phyloP scores from a whole-genome alignment of 306 rosid species.

The Delonix regia region DNA sequence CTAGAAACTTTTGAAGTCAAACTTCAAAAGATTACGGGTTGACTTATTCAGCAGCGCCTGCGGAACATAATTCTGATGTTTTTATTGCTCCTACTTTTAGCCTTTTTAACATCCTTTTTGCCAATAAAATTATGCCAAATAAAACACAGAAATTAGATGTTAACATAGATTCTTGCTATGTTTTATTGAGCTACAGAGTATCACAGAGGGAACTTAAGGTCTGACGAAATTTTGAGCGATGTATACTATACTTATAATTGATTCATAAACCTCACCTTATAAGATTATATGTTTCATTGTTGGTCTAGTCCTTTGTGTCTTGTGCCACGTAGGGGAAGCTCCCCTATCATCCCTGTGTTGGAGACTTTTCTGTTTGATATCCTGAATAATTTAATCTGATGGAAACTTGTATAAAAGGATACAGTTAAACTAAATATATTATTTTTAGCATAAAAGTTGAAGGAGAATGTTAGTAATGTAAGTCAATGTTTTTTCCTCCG shows the following conservation, averaged over 20 bases:
- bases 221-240: constrained; percentile 18
- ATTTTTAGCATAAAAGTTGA: constrained; percentile 9
- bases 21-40: constrained; percentile 9
- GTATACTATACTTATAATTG: background rate
- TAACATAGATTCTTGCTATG: too few relatives aligned
- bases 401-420: constrained; percentile 16
- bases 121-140: background rate
- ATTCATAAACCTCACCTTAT: constrained; percentile 17
- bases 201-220: background rate
- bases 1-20: background rate
- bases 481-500: constrained; percentile 18
- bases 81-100: constrained; percentile 4
- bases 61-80: constrained; percentile 6
- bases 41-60: background rate
- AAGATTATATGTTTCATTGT: background rate
- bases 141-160: too few relatives aligned
- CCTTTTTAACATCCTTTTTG: background rate
- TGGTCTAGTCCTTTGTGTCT: background rate
- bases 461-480: background rate
- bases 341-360: background rate
- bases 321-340: background rate
- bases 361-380: background rate
- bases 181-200: too few relatives aligned
- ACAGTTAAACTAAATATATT: background rate
- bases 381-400: background rate